Evolutionary conservation across 2,329 filamentous ascomycete species (phyloP), one percentile per base, ranked within the genome.

Genomic region (Aspergillus ustus): DNA sequence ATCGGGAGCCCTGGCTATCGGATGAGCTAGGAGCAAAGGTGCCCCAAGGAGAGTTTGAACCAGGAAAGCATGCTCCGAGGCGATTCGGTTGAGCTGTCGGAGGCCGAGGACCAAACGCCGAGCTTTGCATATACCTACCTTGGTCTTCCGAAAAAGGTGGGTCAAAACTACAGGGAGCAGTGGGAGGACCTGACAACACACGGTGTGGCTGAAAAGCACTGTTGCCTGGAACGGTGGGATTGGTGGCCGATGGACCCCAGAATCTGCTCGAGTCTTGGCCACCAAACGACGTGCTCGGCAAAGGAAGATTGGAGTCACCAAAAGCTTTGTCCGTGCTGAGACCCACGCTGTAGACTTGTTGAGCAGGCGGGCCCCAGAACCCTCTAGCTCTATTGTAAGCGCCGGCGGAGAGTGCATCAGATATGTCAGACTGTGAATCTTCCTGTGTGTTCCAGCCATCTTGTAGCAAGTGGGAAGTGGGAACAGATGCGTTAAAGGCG

Each of bases 401-500:
- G 37, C 75, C 77, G 34, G 74, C 72, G 40, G 78, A 77, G 56
- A 80, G 63, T 20, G 73, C 71, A 46, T 82, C 80, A 11, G 76
- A 81, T 55, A 78, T 74, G 45, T 82, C 80, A 37, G 80, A 80
- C 43, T 74, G 76, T 17, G 75, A 73, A 67, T 83, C 79, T 19
- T 81, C 80, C 54, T 77, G 77, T 7, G 60, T 59, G 52, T 64
- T 73, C 82, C 82, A 84, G 44, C 73, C 67, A 51, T 81, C 79
- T 48, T 77, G 76, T 43, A 76, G 73, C 46, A 77, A 72, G 52
- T 75, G 74, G 53, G 78, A 79, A 6, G 75, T 67, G 22, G 79
- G 79, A 63, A 78, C 80, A 6, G 82, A 81, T 28, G 81, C 78
- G 66, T 85, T 83, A 71, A 85, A 84, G n/a, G 75, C 80, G 70